Base-by-base conservation (phyloP, 75 land plant species). In the Pseudotsuga menziesii region DNA sequence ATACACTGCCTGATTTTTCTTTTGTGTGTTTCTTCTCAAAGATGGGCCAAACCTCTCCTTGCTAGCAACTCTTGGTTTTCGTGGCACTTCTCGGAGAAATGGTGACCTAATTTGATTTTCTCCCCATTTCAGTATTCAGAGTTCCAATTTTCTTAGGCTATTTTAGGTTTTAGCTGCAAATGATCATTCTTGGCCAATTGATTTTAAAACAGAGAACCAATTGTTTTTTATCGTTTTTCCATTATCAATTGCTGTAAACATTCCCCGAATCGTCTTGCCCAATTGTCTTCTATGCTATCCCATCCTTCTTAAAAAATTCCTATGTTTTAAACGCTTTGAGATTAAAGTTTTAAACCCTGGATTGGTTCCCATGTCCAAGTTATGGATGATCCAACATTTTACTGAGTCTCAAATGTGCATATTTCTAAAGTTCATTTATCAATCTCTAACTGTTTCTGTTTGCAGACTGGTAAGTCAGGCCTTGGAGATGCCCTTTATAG, bases 401-500 rank as follows among this genome's bases (percentile, higher is more conserved):
- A n/a, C 19, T 2, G 17, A 61, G 22, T 25, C 63, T 61, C 20
- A 22, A n/a, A 8, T 69, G 52, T 41, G 23, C 72, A 69, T 69
- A 23, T 69, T 69, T 69, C 27, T 19, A 16, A 55, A 19, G 16
- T 5, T 13, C 35, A 27, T 27, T 14, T 15, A 74, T 56, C 29
- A 48, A 22, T 23, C 39, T 74, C 39, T 58, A 22, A 57, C 17
- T 69, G 56, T 59, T 52, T 36, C 25, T 57, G 67, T 35, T 63
- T 88, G 73, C 90, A 97, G 98, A 85, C 92, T 73, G 95, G 88
- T n/a, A 92, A 83, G 79, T 82, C 91, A 66, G 84, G 81, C 83
- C 81, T 97, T 56, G 94, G 95, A 13, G 95, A 88, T 25, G 82
- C 88, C 20, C 77, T 97, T 0, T 89, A 89, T 80, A 84, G 76